Conservation (phyloP, 306 rosid species). For the Vigna reflexopilosa region DNA sequence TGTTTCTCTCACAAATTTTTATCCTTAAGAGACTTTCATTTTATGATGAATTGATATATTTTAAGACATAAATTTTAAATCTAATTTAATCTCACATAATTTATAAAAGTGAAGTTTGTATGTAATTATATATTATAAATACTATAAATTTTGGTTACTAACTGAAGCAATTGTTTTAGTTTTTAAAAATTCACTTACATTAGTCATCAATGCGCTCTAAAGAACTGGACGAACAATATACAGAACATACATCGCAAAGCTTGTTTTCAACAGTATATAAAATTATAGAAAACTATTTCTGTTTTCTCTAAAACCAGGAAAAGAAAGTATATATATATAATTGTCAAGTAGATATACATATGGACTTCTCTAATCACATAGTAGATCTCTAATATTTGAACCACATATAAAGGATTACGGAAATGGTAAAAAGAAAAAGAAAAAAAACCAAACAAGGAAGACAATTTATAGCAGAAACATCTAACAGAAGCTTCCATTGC, state of each 20-base stretch:
- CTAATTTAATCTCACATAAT: too few species aligned
- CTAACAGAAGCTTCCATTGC: conserved; percentile 41
- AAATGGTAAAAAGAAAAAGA: neutral
- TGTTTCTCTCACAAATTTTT: too few species aligned
- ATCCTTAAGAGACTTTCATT: too few species aligned
- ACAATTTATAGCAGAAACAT: conserved; percentile 40
- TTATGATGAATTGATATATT: too few species aligned
- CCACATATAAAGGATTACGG: conserved; percentile 29
- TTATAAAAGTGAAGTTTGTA: too few species aligned
- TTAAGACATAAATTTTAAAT: too few species aligned
- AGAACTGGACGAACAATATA: neutral
- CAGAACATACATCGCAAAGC: neutral
- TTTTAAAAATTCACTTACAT: neutral
- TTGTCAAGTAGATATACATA: conserved; percentile 20
- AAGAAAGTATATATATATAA: conserved; percentile 34
- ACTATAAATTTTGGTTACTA: too few species aligned
- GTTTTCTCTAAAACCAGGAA: conserved; percentile 6
- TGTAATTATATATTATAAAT: too few species aligned
- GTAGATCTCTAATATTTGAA: conserved; percentile 44
- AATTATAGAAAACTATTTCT: neutral
- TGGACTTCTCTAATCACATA: conserved; percentile 52
- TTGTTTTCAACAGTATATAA: conserved; percentile 22
- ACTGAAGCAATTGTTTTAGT: too few species aligned
- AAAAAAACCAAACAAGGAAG: neutral
- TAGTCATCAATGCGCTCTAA: neutral